phyloP scores from a whole-genome alignment of 2,329 filamentous ascomycete genomes.

The Aspergillus jensenii region DNA sequence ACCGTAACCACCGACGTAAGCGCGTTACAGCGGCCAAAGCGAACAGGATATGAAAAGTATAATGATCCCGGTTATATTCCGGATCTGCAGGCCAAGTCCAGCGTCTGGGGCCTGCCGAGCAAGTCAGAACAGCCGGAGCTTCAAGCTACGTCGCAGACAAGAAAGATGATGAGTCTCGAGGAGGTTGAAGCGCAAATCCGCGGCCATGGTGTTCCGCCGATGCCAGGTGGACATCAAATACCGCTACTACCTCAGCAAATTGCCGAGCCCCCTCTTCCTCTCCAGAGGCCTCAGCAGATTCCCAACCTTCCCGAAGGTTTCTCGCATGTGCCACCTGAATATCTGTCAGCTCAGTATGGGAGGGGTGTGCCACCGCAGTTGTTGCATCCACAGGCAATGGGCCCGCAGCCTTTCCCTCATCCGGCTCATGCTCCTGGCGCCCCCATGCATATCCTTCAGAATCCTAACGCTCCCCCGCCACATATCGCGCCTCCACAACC shows the following conservation, averaged over 20 bases:
- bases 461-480: constrained; percentile 62
- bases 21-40: constrained; percentile 57
- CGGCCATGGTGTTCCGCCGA: constrained; percentile 53
- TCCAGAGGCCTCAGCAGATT: constrained; percentile 33
- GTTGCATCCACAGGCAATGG: constrained; percentile 39
- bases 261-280: constrained; percentile 30
- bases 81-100: constrained; percentile 88
- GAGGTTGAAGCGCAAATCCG: constrained; percentile 95
- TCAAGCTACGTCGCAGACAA: constrained; percentile 39
- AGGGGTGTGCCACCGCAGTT: constrained; percentile 37
- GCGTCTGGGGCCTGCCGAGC: constrained; percentile 75
- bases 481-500: constrained; percentile 37
- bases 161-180: constrained; percentile 92
- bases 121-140: constrained; percentile 27
- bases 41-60: constrained; percentile 90
- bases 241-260: constrained; percentile 30
- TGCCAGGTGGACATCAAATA: constrained; percentile 24
- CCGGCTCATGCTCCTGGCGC: constrained; percentile 48
- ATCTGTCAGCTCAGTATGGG: constrained; percentile 46
- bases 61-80: constrained; percentile 79
- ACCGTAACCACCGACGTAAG: constrained; percentile 43
- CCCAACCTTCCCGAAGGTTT: constrained; percentile 32
- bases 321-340: constrained; percentile 42
- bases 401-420: constrained; percentile 43
- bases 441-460: constrained; percentile 67